Evolutionary conservation across 1,284 basidiomycete species (phyloP).

Genomic region (Sanghuangporus weigelae): DNA sequence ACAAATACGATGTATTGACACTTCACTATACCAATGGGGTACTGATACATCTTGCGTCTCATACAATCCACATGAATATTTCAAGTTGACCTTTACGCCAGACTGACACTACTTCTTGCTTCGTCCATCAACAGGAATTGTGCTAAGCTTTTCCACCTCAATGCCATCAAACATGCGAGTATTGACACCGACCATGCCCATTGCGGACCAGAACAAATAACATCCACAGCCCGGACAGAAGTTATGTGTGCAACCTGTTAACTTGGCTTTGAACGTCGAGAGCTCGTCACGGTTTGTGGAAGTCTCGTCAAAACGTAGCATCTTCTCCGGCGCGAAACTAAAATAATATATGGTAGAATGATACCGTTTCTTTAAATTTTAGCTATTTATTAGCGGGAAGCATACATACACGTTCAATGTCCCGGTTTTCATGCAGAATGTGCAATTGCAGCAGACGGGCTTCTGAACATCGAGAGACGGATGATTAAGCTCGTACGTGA

Average conservation of each 20-base stretch:
- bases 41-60: too few species aligned
- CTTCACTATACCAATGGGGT: too few species aligned
- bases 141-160: background rate
- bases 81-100: too few species aligned
- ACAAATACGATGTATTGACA: too few species aligned
- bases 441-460: constrained; percentile 1
- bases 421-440: background rate
- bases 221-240: constrained; percentile 3
- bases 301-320: background rate
- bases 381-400: background rate
- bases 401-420: background rate
- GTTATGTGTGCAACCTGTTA: background rate
- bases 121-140: background rate
- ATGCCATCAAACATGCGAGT: constrained; percentile 10
- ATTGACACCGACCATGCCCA: constrained; percentile 1
- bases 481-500: constrained; percentile 15
- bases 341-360: background rate
- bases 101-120: background rate
- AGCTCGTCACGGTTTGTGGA: background rate
- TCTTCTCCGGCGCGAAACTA: background rate
- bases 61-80: too few species aligned
- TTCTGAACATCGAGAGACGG: constrained; percentile 3
- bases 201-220: background rate
- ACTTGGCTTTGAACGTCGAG: background rate
- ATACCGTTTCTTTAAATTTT: background rate